phyloP scores from a whole-genome alignment of 192 early-diverging fungal genomes.

The Gryganskiella cystojenkinii region DNA sequence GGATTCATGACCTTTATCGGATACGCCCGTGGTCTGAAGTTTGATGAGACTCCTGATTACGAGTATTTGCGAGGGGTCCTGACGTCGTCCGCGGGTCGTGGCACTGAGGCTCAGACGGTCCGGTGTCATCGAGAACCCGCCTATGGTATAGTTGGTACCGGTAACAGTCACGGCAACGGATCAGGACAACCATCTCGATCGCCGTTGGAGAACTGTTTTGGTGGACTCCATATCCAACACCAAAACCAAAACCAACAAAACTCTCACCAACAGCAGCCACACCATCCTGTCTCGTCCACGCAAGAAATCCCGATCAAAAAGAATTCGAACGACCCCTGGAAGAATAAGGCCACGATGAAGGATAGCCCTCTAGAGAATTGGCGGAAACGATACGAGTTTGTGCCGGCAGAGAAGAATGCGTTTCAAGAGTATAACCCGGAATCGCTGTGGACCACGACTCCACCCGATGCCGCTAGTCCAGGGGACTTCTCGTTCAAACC shows the following conservation, averaged over 20 bases:
- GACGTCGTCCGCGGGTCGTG: conserved; percentile 33
- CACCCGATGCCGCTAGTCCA: conserved; percentile 14
- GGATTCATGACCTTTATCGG: conserved; percentile 78
- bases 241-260: too few species aligned
- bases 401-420: conserved; percentile 14
- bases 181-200: conserved; percentile 1
- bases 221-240: conserved; percentile 31
- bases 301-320: background rate
- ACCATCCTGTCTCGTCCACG: background rate
- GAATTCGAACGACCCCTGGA: conserved; percentile 14
- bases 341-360: conserved; percentile 7
- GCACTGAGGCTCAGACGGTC: conserved; percentile 40
- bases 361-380: conserved; percentile 32
- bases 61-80: conserved; percentile 66
- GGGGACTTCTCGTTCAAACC: background rate
- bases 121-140: conserved; percentile 24
- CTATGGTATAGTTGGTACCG: too few species aligned
- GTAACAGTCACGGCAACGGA: too few species aligned
- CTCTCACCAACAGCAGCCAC: too few species aligned
- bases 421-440: conserved; percentile 28
- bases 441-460: conserved; percentile 40
- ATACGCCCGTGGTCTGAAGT: conserved; percentile 77
- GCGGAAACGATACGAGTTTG: conserved; percentile 24
- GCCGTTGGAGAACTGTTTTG: conserved; percentile 17
- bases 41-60: conserved; percentile 86